Conservation (phyloP, 2,329 filamentous ascomycete genomes). For the Chalaropsis ovoidea region DNA sequence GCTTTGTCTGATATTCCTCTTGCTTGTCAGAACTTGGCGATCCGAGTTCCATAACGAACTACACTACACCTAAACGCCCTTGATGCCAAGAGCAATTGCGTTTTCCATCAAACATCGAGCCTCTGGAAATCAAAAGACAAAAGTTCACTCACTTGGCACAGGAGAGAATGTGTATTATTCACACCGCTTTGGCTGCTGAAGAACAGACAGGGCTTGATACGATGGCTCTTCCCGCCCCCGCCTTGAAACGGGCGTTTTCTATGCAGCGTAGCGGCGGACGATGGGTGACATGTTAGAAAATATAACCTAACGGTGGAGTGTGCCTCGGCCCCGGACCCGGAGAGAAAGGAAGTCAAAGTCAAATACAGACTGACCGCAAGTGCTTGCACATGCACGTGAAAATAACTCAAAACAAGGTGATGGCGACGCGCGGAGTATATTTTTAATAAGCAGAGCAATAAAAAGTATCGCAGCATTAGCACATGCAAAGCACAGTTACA, state of each 20-base stretch:
- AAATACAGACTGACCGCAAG: background rate
- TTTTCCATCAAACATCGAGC: background rate
- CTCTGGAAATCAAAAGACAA: background rate
- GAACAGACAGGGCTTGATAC: background rate
- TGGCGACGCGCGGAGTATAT: background rate
- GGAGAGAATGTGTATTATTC: background rate
- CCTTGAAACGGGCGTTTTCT: conserved; percentile 8
- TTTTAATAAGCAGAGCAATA: background rate
- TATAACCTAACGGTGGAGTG: background rate
- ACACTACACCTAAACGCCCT: too few relatives aligned
- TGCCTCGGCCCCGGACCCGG: background rate
- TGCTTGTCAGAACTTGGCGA: background rate
- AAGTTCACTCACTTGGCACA: background rate
- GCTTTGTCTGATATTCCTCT: conserved; percentile 6
- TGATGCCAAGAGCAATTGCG: background rate
- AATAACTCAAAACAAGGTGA: conserved; percentile 5
- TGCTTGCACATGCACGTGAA: background rate
- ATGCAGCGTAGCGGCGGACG: background rate
- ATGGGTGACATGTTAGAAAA: background rate
- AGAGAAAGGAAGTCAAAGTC: background rate
- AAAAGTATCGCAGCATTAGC: background rate
- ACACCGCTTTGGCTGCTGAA: background rate
- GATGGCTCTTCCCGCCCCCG: background rate
- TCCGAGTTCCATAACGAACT: conserved; percentile 3
- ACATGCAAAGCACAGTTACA: background rate